phyloP scores from a whole-genome alignment of 2,329 filamentous ascomycete species.

The Didymella sp. region DNA sequence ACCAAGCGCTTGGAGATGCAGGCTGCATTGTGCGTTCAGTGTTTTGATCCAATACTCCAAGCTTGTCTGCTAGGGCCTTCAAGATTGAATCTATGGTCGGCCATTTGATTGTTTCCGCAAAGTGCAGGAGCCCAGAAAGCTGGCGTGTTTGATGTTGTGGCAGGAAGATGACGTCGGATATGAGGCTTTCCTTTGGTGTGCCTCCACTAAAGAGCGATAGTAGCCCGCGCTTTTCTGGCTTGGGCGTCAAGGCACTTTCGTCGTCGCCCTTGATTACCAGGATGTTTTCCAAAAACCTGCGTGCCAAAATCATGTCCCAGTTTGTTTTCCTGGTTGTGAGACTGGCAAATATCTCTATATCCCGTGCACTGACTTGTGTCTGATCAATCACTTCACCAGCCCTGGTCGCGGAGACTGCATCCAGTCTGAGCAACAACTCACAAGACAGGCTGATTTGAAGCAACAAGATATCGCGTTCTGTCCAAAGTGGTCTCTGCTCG shows the following conservation, averaged over 20 bases:
- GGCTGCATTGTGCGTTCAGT: slow-evolving; percentile 24
- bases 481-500: slow-evolving; percentile 35
- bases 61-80: slow-evolving; percentile 46
- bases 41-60: slow-evolving; percentile 34
- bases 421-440: slow-evolving; percentile 62
- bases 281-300: slow-evolving; percentile 62
- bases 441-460: slow-evolving; percentile 62
- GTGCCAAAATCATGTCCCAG: slow-evolving; percentile 63
- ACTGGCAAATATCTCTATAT: slow-evolving; percentile 55
- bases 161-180: slow-evolving; percentile 41
- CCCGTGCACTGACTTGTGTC: slow-evolving; percentile 52
- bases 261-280: slow-evolving; percentile 45
- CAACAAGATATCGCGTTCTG: slow-evolving; percentile 61
- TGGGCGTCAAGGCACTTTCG: slow-evolving; percentile 19
- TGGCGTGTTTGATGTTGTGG: slow-evolving; percentile 51
- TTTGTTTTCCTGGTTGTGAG: slow-evolving; percentile 60
- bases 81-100: slow-evolving; percentile 53
- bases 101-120: slow-evolving; percentile 60
- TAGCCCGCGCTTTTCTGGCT: slow-evolving; percentile 37
- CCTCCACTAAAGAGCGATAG: slow-evolving; percentile 37
- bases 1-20: slow-evolving; percentile 30
- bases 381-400: slow-evolving; percentile 46
- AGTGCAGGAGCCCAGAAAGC: slow-evolving; percentile 58
- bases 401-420: slow-evolving; percentile 52
- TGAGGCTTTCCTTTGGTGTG: slow-evolving; percentile 28